Base-by-base conservation (phyloP, 345 rosid species). In the Lepidium aucheri region DNA sequence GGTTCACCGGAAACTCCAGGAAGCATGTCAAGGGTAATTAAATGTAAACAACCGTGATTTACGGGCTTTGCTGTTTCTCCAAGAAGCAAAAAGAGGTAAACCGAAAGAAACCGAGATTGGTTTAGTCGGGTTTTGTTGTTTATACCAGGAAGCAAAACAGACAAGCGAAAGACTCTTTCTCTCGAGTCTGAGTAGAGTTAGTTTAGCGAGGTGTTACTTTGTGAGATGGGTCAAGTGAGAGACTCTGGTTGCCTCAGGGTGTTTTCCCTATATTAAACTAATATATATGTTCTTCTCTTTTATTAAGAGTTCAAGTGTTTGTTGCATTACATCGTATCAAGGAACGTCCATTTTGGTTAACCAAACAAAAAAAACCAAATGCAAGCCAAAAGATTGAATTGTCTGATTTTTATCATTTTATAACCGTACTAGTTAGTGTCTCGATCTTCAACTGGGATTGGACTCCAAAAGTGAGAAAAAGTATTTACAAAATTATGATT, bases 161-260 rank as follows among this genome's bases (percentile, higher is more conserved):
- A 36, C 63, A 54, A 42, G 53, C 44, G 60, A 47, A 52, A 11
- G 67, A n/a, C 22, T 53, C 17, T 41, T 36, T 45, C 14, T 35
- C 14, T 56, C 63, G 32, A 28, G 32, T 40, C 26, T 50, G 43
- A 18, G 60, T 54, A 54, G 60, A 17, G 44, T 60, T 69, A 61
- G 74, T 43, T 41, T 69, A 39, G 65, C 16, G 34, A 49, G 16
- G 51, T 58, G 59, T 47, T 46, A 14, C 36, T 36, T 30, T 59
- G 67, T 69, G 73, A 41, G 74, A 69, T 69, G 49, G 36, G 36
- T 69, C 67, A 60, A 59, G 28, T 68, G 16, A 40, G 44, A 68
- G 35, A 20, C 39, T 36, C 17, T 69, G 67, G 67, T 69, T 59
- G 44, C 41, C 53, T 30, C 67, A 43, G 67, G 73, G 74, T 41